phyloP scores from a whole-genome alignment of 495 filamentous ascomycete species.

The Xylaria grammica region DNA sequence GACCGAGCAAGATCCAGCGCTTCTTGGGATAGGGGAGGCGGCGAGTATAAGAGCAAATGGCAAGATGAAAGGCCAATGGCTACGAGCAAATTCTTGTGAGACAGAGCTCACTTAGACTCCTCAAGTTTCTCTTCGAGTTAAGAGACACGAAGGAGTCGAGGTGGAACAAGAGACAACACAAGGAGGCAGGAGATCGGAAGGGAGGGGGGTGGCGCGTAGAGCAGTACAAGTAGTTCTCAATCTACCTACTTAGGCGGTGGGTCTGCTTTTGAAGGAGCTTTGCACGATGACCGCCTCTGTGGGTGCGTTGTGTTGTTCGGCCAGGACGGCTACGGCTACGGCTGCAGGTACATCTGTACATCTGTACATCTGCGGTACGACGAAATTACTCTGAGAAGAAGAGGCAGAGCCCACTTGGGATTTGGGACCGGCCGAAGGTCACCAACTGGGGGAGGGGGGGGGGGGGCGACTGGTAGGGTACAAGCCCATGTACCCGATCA shows the following conservation, averaged over 20 bases:
- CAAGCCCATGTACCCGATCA: conserved; percentile 14
- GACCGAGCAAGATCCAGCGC: conserved; percentile 25
- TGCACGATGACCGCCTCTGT: conserved; percentile 23
- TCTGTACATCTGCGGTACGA: conserved; percentile 26
- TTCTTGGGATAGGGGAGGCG: conserved; percentile 30
- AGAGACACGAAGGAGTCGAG: conserved; percentile 40
- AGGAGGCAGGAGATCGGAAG: conserved; percentile 42
- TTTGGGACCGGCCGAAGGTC: conserved; percentile 13
- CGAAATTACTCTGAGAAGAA: conserved; percentile 22
- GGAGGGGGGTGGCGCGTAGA: conserved; percentile 41
- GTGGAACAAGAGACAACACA: conserved; percentile 42
- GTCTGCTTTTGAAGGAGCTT: conserved; percentile 22
- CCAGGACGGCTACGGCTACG: conserved; percentile 26
- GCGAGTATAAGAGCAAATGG: conserved; percentile 37
- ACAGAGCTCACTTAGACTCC: conserved; percentile 38
- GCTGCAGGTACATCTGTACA: conserved; percentile 30
- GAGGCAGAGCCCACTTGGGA: conserved; percentile 22
- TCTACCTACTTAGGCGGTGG: conserved; percentile 19
- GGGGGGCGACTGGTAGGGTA: neutral
- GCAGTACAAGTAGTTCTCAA: conserved; percentile 34
- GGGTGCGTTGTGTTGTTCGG: conserved; percentile 24
- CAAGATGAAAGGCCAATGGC: conserved; percentile 20
- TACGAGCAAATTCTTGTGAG: conserved; percentile 34
- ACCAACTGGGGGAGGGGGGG: conserved; percentile 20
- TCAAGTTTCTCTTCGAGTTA: conserved; percentile 35